These are phyloP conservation scores for Debaryomycetaceae sp. DNA, from an alignment of 1,139 yeast genomes.

Conservation along the genomic window DNA sequence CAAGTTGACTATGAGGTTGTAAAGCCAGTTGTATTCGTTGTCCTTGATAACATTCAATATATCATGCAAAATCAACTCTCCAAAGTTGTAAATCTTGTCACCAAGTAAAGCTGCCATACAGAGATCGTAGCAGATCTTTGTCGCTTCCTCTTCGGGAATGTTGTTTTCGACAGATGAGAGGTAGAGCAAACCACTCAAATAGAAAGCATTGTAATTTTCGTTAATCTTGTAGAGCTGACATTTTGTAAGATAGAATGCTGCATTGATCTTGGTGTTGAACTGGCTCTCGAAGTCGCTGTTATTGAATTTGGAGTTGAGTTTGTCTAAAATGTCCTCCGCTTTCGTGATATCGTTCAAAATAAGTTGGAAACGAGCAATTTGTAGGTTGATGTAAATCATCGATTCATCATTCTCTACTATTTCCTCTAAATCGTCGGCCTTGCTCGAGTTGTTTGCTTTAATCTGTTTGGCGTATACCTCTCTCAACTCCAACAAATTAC, in stretches of 20 bases:
- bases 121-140: constrained; percentile 70
- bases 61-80: constrained; percentile 90
- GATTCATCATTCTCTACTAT: constrained; percentile 40
- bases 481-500: constrained; percentile 52
- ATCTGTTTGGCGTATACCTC: constrained; percentile 41
- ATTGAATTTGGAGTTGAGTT: constrained; percentile 57
- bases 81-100: constrained; percentile 90
- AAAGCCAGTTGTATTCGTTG: constrained; percentile 66
- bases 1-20: constrained; percentile 62
- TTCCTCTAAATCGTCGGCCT: constrained; percentile 31
- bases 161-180: constrained; percentile 52
- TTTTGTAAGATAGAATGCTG: constrained; percentile 79
- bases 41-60: constrained; percentile 56
- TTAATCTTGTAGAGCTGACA: constrained; percentile 73
- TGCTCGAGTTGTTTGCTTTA: constrained; percentile 21
- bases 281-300: constrained; percentile 38
- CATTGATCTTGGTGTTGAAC: constrained; percentile 68
- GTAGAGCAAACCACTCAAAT: constrained; percentile 56
- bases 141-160: constrained; percentile 21
- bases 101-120: constrained; percentile 88
- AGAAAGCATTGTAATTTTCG: constrained; percentile 77
- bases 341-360: constrained; percentile 54
- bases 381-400: constrained; percentile 64
- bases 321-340: constrained; percentile 69
- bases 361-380: constrained; percentile 71